A percentile compares a stretch with the other conserved stretches of the same genome.
phyloP scores from a whole-genome alignment of 106 monocot genomes.

The Cymbidium sinense region DNA sequence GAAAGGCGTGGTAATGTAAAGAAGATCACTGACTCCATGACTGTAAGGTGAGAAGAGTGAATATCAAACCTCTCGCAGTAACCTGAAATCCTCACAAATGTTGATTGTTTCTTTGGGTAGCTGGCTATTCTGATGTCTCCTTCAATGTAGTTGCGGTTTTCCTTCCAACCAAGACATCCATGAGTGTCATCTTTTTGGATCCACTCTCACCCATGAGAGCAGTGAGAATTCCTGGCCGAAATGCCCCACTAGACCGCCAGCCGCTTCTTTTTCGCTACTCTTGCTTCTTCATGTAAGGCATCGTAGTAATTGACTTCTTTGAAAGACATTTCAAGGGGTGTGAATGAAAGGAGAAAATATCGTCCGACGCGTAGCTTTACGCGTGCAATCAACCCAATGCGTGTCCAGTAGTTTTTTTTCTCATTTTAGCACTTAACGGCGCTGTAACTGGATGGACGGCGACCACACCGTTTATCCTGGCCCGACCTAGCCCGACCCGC shows the following conservation, averaged over 20 bases:
- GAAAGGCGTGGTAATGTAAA: constrained; percentile 62
- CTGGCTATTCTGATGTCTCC: too few species aligned
- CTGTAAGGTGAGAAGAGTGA: too few species aligned
- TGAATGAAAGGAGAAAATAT: constrained; percentile 84
- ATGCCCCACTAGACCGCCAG: constrained; percentile 51
- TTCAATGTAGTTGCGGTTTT: constrained; percentile 67
- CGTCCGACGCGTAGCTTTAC: constrained; percentile 6
- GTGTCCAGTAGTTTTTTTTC: too few species aligned
- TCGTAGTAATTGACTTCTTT: constrained; percentile 86
- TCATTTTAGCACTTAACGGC: too few species aligned
- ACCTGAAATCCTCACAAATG: too few species aligned
- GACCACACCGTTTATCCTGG: too few species aligned
- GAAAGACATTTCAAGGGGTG: constrained; percentile 83
- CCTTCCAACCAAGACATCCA: constrained; percentile 74
- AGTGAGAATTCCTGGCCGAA: too few species aligned
- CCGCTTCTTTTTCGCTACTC: constrained; percentile 40
- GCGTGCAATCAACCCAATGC: neutral
- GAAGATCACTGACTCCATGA: constrained; percentile 38
- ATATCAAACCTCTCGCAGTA: too few species aligned
- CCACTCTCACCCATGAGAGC: too few species aligned
- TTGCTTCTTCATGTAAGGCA: constrained; percentile 69
- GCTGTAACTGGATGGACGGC: too few species aligned
- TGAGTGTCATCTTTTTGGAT: constrained; percentile 73
- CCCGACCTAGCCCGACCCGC: too few species aligned
- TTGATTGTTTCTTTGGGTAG: too few species aligned